A percentile compares a stretch with the other conserved stretches of the same genome.
phyloP scores from a whole-genome alignment of 306 rosid genomes.

The Styphnolobium japonicum region DNA sequence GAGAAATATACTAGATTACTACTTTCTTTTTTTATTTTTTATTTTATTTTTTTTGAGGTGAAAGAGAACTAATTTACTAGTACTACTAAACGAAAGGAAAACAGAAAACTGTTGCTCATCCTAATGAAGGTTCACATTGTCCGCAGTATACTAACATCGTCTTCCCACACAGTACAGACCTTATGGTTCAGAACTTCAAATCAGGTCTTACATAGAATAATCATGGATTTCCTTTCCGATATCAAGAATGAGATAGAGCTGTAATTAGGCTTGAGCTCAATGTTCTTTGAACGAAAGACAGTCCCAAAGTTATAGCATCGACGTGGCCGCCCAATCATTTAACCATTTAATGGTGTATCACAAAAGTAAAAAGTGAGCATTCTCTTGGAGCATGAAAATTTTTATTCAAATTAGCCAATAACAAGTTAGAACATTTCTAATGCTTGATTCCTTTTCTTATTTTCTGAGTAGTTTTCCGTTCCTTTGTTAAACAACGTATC shows the following conservation, averaged over 20 bases:
- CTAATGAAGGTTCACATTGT: no score
- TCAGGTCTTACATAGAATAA: no score
- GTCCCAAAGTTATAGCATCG: not conserved
- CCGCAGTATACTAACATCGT: no score
- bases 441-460: not conserved
- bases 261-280: not conserved
- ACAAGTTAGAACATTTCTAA: constrained; percentile 10
- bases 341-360: not conserved
- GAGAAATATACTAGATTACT: no score
- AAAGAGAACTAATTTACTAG: no score
- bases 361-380: not conserved
- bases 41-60: no score
- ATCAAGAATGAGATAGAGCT: not conserved
- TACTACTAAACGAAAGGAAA: no score
- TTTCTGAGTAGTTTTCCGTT: not conserved
- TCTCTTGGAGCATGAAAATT: no score
- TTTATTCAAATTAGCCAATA: constrained; percentile 22
- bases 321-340: not conserved
- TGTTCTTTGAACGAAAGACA: not conserved
- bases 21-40: no score
- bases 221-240: not conserved
- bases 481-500: not conserved
- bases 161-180: no score
- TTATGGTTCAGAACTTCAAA: no score
- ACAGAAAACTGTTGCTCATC: no score